Evolutionary conservation across 345 rosid species (phyloP).

Genomic region (Populus euphratica): DNA sequence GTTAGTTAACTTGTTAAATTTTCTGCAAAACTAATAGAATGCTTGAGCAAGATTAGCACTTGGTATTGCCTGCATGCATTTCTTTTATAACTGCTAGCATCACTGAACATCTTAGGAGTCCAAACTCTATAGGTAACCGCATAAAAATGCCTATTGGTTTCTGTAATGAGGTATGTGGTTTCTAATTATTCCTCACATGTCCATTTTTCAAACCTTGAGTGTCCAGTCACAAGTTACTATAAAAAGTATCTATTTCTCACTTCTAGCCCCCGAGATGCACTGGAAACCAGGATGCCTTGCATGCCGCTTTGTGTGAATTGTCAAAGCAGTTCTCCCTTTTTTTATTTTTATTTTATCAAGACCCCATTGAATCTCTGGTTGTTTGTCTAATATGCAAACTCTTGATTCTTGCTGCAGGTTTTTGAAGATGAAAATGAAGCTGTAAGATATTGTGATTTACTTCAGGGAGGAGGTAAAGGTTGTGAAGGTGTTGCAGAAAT

Average conservation of each 20-base stretch:
- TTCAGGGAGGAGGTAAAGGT: constrained; percentile 92
- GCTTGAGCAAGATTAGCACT: not conserved
- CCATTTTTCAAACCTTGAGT: not conserved
- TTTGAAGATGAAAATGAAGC: constrained; percentile 95
- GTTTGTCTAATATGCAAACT: not conserved
- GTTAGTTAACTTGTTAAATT: not conserved
- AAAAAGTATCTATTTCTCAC: not conserved
- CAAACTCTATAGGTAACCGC: too few relatives aligned
- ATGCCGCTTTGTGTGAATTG: not conserved
- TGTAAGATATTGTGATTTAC: constrained; percentile 72
- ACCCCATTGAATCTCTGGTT: not conserved
- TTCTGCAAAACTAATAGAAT: not conserved
- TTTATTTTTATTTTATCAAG: not conserved
- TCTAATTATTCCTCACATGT: not conserved
- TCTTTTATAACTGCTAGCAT: not conserved
- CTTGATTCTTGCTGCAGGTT: constrained; percentile 41
- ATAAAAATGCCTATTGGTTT: not conserved
- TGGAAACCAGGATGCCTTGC: not conserved
- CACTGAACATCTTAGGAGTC: not conserved
- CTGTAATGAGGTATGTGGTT: not conserved
- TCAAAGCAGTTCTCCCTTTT: not conserved
- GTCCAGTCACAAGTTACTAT: not conserved
- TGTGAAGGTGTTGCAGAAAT: constrained; percentile 97
- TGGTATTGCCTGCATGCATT: not conserved
- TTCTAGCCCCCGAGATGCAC: not conserved